Conservation (phyloP, 78 protist genomes). For the Polysphondylium violaceum region DNA sequence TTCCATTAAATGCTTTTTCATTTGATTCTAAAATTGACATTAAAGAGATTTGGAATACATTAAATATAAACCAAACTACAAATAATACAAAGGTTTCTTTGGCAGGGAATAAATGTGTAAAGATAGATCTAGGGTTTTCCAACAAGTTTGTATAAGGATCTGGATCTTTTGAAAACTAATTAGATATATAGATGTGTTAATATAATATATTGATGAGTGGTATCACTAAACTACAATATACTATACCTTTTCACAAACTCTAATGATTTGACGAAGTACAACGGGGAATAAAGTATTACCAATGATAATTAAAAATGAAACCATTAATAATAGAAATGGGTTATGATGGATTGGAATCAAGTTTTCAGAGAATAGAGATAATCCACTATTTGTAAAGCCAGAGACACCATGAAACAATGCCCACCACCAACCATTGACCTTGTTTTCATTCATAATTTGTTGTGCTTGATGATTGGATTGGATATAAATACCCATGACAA, state of each 20-base stretch:
- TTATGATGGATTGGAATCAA: slow-evolving; percentile 22
- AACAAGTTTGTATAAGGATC: slow-evolving; percentile 48
- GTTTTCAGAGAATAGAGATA: slow-evolving; percentile 49
- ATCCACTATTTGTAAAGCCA: slow-evolving; percentile 78
- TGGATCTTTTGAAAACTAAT: slow-evolving; percentile 55
- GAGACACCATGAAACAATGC: slow-evolving; percentile 45
- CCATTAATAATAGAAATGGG: not conserved
- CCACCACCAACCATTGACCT: slow-evolving; percentile 48
- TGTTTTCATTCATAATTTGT: not conserved
- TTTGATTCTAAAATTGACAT: slow-evolving; percentile 61
- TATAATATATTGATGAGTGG: not conserved
- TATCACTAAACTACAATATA: no score
- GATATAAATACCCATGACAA: slow-evolving; percentile 6
- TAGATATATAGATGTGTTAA: no score
- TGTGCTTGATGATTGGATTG: not conserved
- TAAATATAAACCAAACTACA: slow-evolving; percentile 29
- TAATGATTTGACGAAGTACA: slow-evolving; percentile 24
- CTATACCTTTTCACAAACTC: slow-evolving; percentile 10
- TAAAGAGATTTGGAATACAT: slow-evolving; percentile 35
- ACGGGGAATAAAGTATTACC: slow-evolving; percentile 77
- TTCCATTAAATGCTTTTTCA: slow-evolving; percentile 49
- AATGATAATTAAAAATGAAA: slow-evolving; percentile 35
- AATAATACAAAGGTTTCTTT: slow-evolving; percentile 31
- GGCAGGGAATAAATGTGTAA: slow-evolving; percentile 61
- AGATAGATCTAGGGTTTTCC: slow-evolving; percentile 52